A percentile compares a stretch with the other conserved stretches of the same genome.
Conservation (phyloP, 2,329 filamentous ascomycete genomes). For the Fusarium coicis region DNA sequence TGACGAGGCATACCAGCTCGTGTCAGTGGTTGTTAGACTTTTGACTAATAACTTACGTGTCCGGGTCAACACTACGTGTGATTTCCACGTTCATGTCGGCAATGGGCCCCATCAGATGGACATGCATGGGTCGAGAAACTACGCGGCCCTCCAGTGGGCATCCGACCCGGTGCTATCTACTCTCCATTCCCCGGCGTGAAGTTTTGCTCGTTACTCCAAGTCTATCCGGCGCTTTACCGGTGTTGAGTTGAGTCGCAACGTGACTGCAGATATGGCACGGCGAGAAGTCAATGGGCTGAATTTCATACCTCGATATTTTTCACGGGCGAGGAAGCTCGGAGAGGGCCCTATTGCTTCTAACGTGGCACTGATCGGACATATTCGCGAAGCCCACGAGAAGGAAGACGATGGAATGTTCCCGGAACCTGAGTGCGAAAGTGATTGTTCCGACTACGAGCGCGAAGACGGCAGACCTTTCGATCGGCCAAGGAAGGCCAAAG, state of each 20-base stretch:
- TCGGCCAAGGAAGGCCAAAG: slow-evolving; percentile 20
- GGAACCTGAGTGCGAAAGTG: slow-evolving; percentile 15
- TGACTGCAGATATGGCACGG: slow-evolving; percentile 3
- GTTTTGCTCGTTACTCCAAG: not conserved
- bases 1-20: slow-evolving; percentile 42
- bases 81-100: slow-evolving; percentile 53
- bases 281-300: not conserved
- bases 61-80: slow-evolving; percentile 49
- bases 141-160: slow-evolving; percentile 50
- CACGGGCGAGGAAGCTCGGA: slow-evolving; percentile 42
- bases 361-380: not conserved
- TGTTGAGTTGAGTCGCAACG: slow-evolving; percentile 2
- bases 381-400: not conserved
- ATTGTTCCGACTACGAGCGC: slow-evolving; percentile 29
- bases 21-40: slow-evolving; percentile 47
- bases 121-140: slow-evolving; percentile 43
- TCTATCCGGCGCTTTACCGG: slow-evolving; percentile 21
- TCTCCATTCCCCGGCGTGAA: slow-evolving; percentile 50
- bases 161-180: slow-evolving; percentile 50
- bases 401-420: not conserved
- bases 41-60: slow-evolving; percentile 47
- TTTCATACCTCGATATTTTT: slow-evolving; percentile 26
- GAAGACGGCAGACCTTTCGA: slow-evolving; percentile 20
- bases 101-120: slow-evolving; percentile 48
- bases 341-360: slow-evolving; percentile 30